Evolutionary conservation across 2,329 filamentous ascomycete genomes (phyloP).

Genomic region (Colletotrichum higginsianum): DNA sequence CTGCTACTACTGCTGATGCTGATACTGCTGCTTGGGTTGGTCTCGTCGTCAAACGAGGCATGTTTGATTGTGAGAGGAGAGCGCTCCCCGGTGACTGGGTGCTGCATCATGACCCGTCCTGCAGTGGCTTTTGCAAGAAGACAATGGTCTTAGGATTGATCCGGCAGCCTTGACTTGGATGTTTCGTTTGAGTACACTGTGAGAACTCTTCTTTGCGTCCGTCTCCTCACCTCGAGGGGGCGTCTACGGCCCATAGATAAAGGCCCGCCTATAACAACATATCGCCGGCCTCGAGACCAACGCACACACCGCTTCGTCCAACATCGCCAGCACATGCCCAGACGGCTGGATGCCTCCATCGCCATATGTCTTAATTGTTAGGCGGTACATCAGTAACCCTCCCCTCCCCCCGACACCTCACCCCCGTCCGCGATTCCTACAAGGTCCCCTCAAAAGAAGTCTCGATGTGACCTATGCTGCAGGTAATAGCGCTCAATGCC

Average conservation of each 20-base stretch:
- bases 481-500: conserved; percentile 16
- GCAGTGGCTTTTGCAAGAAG: neutral
- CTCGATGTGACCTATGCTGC: conserved; percentile 16
- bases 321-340: neutral
- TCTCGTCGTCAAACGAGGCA: conserved; percentile 23
- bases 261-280: neutral
- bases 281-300: neutral
- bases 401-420: no score
- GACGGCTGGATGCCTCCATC: conserved; percentile 12
- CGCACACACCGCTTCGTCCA: neutral
- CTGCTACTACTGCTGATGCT: neutral
- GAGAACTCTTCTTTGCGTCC: neutral
- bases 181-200: neutral
- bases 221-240: neutral
- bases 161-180: conserved; percentile 13
- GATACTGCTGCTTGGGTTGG: neutral
- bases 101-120: conserved; percentile 5
- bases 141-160: conserved; percentile 12
- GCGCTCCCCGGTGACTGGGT: conserved; percentile 1
- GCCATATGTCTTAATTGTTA: conserved; percentile 34
- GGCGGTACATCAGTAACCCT: conserved; percentile 19
- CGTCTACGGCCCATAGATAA: conserved; percentile 5
- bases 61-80: conserved; percentile 31
- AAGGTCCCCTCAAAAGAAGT: conserved; percentile 9
- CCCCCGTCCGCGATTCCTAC: neutral